Conservation (phyloP, 352 stramenopile genomes). For the Pythium oligandrum region DNA sequence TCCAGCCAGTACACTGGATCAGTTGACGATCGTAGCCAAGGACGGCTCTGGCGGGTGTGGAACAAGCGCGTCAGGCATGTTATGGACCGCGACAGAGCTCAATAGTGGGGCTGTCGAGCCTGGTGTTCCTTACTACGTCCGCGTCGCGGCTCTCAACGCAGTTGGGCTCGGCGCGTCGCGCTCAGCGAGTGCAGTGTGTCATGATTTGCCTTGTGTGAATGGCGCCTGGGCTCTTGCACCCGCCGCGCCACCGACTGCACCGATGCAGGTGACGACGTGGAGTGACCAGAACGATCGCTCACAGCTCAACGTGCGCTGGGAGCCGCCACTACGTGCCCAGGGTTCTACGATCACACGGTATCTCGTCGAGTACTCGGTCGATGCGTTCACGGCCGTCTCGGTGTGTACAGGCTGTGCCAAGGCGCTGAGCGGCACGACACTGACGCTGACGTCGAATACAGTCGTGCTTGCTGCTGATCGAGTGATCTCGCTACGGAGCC, state of each 20-base stretch:
- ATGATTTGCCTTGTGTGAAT: constrained; percentile 50
- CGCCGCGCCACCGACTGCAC: constrained; percentile 63
- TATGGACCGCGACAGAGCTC: constrained; percentile 68
- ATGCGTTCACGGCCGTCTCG: constrained; percentile 31
- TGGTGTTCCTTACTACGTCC: constrained; percentile 87
- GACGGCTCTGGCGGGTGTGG: constrained; percentile 61
- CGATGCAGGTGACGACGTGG: constrained; percentile 71
- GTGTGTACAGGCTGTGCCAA: constrained; percentile 51
- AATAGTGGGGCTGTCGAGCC: constrained; percentile 72
- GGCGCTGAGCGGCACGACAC: constrained; percentile 23
- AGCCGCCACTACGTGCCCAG: constrained; percentile 50
- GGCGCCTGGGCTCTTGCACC: constrained; percentile 31
- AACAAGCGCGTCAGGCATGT: constrained; percentile 24
- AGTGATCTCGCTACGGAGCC: constrained; percentile 40
- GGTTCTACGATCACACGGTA: constrained; percentile 68
- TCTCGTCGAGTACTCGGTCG: constrained; percentile 82
- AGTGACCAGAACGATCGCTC: constrained; percentile 75
- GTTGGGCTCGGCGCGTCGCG: constrained; percentile 66
- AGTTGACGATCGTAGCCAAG: constrained; percentile 37
- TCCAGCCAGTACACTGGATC: constrained; percentile 20
- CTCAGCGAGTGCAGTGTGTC: constrained; percentile 36
- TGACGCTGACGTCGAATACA: constrained; percentile 38
- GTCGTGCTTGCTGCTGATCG: constrained; percentile 26
- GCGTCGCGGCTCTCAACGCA: constrained; percentile 85
- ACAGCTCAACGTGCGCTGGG: constrained; percentile 85